These are phyloP conservation scores for Metarhizium guizhouense DNA, from an alignment of 2,329 filamentous ascomycete genomes.

Conservation along the genomic window DNA sequence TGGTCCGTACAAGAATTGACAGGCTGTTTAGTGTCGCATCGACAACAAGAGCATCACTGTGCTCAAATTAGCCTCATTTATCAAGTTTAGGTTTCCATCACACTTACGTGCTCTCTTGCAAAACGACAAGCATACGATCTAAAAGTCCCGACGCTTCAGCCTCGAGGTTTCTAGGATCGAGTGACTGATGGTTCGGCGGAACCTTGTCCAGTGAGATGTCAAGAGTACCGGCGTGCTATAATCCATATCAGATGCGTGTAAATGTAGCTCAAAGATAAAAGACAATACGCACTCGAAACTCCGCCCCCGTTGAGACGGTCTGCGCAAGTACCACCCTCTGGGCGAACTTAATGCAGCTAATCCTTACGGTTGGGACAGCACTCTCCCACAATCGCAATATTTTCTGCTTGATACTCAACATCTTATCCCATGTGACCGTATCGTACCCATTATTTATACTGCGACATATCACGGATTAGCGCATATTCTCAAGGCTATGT, in stretches of 20 bases:
- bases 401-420: constrained; percentile 79
- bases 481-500: not conserved
- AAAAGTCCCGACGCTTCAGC: constrained; percentile 87
- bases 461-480: constrained; percentile 12
- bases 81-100: not conserved
- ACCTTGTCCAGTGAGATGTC: constrained; percentile 85
- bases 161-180: constrained; percentile 74
- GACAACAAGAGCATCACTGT: constrained; percentile 76
- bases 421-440: constrained; percentile 73
- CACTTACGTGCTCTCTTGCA: constrained; percentile 77
- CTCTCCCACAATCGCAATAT: constrained; percentile 85
- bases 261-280: not conserved
- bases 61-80: not conserved
- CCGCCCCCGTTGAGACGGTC: constrained; percentile 71
- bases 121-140: constrained; percentile 74
- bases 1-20: constrained; percentile 70
- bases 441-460: constrained; percentile 86
- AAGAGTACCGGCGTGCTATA: constrained; percentile 36
- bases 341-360: constrained; percentile 96
- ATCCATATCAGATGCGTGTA: not conserved
- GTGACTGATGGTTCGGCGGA: constrained; percentile 69
- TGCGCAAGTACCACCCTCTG: constrained; percentile 90
- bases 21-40: constrained; percentile 89
- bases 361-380: constrained; percentile 64
- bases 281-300: constrained; percentile 61